Percentiles rank a stretch among this genome's conserved stretches.
Conservation (phyloP, 139 green algal genomes). For the Limnomonas spitsbergensis region DNA sequence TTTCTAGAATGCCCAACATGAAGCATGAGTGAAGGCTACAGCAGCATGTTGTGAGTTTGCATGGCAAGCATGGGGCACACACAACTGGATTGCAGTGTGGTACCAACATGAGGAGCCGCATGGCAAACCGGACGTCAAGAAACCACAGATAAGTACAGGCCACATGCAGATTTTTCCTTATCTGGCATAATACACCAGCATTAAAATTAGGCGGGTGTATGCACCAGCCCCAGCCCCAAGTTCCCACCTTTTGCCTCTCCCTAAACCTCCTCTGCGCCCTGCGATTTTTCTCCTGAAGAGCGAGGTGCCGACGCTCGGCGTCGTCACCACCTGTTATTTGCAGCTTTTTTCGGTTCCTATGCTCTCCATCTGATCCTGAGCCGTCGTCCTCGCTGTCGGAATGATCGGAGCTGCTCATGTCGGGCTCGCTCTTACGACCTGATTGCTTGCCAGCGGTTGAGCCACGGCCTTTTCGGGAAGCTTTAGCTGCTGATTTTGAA, state of each 20-base stretch:
- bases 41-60: background rate
- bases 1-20: background rate
- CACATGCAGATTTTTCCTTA: too few species aligned
- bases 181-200: background rate
- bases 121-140: too few species aligned
- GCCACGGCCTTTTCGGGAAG: background rate
- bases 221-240: background rate
- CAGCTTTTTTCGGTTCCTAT: constrained; percentile 36
- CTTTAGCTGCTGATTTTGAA: background rate
- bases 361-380: constrained; percentile 14
- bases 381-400: background rate
- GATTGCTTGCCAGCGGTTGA: background rate
- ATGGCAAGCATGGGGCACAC: background rate
- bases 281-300: constrained; percentile 71
- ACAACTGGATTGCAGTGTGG: background rate
- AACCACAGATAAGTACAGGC: too few species aligned
- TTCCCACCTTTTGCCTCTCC: constrained; percentile 59
- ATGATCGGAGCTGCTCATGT: constrained; percentile 15
- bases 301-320: constrained; percentile 46
- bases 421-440: background rate
- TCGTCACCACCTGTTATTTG: constrained; percentile 27
- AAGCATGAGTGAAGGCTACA: background rate
- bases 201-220: too few species aligned
- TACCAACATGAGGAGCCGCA: too few species aligned
- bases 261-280: constrained; percentile 63